Evolutionary conservation across 2,329 filamentous ascomycete species (phyloP).

Genomic region (Venturia oleaginea): DNA sequence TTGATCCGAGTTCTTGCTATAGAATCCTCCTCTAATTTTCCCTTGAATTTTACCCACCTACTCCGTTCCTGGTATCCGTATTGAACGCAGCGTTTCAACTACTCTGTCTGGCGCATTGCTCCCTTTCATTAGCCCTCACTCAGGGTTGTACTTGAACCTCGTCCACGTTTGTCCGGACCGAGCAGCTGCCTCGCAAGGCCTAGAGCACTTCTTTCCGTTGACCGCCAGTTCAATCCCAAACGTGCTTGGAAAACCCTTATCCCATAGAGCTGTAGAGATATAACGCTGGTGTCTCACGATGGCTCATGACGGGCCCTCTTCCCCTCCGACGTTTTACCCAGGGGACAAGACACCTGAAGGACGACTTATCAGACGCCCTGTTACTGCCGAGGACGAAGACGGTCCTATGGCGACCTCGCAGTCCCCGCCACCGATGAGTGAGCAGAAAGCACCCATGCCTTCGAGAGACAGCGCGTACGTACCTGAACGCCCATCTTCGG

Average conservation of each 20-base stretch:
- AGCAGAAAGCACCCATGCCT: not conserved
- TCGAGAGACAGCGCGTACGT: not conserved
- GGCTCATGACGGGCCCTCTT: slow-evolving; percentile 11
- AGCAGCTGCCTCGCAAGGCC: not conserved
- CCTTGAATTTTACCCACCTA: not conserved
- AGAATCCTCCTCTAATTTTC: not conserved
- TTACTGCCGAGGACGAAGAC: slow-evolving; percentile 9
- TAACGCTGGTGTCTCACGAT: not conserved
- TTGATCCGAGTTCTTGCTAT: not conserved
- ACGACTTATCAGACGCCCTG: slow-evolving; percentile 15
- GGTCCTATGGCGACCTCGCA: not conserved
- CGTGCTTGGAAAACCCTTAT: not conserved
- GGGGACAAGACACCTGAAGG: slow-evolving; percentile 15
- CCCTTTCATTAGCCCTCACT: not conserved
- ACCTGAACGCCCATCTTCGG: not conserved
- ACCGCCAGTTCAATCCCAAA: not conserved
- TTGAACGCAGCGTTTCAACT: not conserved
- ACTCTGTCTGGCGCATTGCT: not conserved
- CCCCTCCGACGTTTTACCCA: slow-evolving; percentile 10
- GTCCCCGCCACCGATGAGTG: not conserved
- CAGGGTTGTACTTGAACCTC: not conserved
- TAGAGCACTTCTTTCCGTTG: not conserved
- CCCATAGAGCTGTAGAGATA: not conserved
- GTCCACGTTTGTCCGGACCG: not conserved
- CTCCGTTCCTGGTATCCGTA: not conserved